Evolutionary conservation across 768 basidiomycete genomes (phyloP), one percentile per base, ranked within the genome.

Genomic region (Kwoniella pini): DNA sequence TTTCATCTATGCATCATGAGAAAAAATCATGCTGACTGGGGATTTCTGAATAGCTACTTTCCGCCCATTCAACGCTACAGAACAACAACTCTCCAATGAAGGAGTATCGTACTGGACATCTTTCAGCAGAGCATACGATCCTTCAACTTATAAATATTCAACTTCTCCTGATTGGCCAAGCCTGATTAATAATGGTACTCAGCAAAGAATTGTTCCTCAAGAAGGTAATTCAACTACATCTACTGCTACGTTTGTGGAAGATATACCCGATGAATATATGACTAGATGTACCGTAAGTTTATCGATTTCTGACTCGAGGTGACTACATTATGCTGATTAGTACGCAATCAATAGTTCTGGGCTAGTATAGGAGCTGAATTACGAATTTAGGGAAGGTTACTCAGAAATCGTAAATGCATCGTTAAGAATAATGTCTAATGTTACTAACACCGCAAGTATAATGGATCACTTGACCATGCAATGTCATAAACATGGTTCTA

Each of bases 31-130:
- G 33, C 33, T 36, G 33, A 36, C 15, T 36, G 15, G 7, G 33
- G 33, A 36, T 36, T 15, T 15, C 15, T 36, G 7, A 7, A 36
- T 15, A 36, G 33, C 33, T 36, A 36, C 38, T 19, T 63, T 63
- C 57, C 26, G 39, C 3, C 49, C 62, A 2, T 63, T 63, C 49
- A 63, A 63, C 31, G 56, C 49, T n/a, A 63, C 62, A 17, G 62
- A 63, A 40, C 55, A 58, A 26, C 62, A 53, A 4, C 51, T 63
- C 15, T 56, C 62, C 2, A 36, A 44, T 12, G 62, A 63, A 39
- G 54, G 53, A 7, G 46, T 43, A 7, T 50, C 46, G 19, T 63
- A 63, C 56, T 63, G 62, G 62, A 63, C 62, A 10, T 63, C 62
- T 2, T 58, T 63, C 33, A 36, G 53, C 9, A 33, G 62, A 12